Percentiles rank a stretch among this genome's conserved stretches.
phyloP scores from a whole-genome alignment of 139 green algal genomes.

The Chlorella sp. region DNA sequence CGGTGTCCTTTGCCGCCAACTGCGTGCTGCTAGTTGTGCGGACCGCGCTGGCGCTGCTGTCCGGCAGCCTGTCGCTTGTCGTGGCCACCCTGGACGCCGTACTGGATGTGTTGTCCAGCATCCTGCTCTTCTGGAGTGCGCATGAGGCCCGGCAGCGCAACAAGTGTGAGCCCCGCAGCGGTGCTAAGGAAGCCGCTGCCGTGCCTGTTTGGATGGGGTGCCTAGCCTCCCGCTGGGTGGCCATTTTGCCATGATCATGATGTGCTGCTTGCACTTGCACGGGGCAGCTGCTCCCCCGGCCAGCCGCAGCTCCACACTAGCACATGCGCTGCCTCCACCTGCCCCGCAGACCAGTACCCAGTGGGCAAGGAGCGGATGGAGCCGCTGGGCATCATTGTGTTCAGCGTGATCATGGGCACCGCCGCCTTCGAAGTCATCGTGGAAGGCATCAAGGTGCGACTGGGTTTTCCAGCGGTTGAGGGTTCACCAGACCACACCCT shows the following conservation, averaged over 20 bases:
- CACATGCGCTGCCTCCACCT: no score
- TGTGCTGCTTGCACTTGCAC: no score
- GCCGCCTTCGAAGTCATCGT: slow-evolving; percentile 61
- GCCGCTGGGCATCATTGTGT: slow-evolving; percentile 70
- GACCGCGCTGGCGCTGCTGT: slow-evolving; percentile 45
- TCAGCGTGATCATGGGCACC: slow-evolving; percentile 68
- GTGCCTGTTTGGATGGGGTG: no score
- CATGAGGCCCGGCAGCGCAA: neutral
- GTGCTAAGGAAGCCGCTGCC: no score
- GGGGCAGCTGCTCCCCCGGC: no score
- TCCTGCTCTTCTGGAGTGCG: neutral
- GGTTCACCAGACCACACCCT: no score
- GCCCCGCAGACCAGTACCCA: neutral
- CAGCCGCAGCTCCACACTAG: no score
- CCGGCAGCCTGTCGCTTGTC: slow-evolving; percentile 60
- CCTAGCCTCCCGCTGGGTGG: no score
- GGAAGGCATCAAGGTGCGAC: slow-evolving; percentile 49
- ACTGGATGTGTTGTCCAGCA: slow-evolving; percentile 63
- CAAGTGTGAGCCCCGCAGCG: neutral
- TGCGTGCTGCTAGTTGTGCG: slow-evolving; percentile 59
- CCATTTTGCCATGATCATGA: no score
- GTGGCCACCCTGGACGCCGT: slow-evolving; percentile 67
- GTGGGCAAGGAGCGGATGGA: slow-evolving; percentile 64
- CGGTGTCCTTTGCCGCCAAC: slow-evolving; percentile 6
- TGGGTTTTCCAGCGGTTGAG: no score